Percentiles rank a stretch among this genome's conserved stretches.
Evolutionary conservation across 768 basidiomycete species (phyloP).

Genomic region (Kwoniella mangroviensis): DNA sequence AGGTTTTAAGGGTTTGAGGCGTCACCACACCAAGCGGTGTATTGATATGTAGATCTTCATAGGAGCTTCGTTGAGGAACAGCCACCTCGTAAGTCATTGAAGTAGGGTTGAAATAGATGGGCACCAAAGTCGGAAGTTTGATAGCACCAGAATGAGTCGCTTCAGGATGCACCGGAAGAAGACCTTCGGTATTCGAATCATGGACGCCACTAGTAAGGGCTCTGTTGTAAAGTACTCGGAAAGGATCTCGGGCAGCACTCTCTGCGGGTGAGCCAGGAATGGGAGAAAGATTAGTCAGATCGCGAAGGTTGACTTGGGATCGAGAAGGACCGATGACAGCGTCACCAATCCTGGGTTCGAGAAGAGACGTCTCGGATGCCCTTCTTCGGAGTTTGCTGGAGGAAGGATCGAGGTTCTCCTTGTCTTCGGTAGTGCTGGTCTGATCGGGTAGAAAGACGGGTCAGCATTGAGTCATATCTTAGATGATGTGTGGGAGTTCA

Average conservation of each 20-base stretch:
- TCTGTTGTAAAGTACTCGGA: constrained; percentile 9
- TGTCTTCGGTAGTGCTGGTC: not conserved
- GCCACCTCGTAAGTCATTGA: constrained; percentile 20
- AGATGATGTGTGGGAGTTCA: not conserved
- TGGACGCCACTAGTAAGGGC: not conserved
- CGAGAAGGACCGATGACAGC: constrained; percentile 11
- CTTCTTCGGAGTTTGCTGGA: constrained; percentile 1
- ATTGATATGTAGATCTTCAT: constrained; percentile 13
- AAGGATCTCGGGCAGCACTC: not conserved
- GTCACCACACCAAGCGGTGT: not conserved
- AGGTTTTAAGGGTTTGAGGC: constrained; percentile 1
- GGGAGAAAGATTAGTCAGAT: constrained; percentile 19
- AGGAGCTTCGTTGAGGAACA: constrained; percentile 1
- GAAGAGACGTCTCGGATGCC: constrained; percentile 21
- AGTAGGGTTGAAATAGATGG: constrained; percentile 14
- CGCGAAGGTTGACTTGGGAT: constrained; percentile 20
- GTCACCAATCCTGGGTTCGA: constrained; percentile 11
- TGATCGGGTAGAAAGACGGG: too few species aligned
- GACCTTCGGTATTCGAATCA: not conserved
- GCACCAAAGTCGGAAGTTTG: not conserved
- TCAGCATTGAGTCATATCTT: not conserved
- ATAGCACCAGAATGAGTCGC: not conserved
- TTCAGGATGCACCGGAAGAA: not conserved
- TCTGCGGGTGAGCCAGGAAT: constrained; percentile 36
- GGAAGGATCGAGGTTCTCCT: constrained; percentile 19